These are phyloP conservation scores for Dendrostoma leiphaemia DNA, from an alignment of 2,329 filamentous ascomycete species.

Conservation along the genomic window DNA sequence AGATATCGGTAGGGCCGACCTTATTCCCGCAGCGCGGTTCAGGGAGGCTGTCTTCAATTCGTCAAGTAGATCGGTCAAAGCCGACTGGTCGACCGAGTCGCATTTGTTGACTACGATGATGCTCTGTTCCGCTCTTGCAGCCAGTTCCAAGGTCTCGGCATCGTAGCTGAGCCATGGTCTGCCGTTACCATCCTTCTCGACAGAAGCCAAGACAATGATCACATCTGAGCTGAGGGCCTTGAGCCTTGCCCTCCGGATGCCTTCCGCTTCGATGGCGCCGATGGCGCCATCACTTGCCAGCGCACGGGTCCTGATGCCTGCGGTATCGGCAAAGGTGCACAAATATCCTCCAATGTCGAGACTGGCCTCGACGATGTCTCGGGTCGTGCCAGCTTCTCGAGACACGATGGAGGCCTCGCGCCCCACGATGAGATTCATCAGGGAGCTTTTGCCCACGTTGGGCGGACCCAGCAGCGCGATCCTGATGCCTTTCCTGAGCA, in stretches of 20 bases:
- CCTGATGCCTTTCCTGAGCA: constrained; percentile 80
- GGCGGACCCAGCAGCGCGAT: constrained; percentile 87
- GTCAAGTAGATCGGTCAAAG: constrained; percentile 36
- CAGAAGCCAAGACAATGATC: constrained; percentile 74
- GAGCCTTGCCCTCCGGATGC: constrained; percentile 80
- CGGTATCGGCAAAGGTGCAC: constrained; percentile 93
- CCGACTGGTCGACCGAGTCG: constrained; percentile 42
- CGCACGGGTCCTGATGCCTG: constrained; percentile 66
- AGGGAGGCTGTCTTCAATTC: constrained; percentile 40
- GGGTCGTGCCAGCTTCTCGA: constrained; percentile 85
- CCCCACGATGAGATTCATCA: constrained; percentile 87
- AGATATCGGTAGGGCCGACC: constrained; percentile 62
- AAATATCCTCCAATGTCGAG: constrained; percentile 88
- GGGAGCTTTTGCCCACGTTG: constrained; percentile 91
- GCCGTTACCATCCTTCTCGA: constrained; percentile 50
- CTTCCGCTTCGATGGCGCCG: constrained; percentile 80
- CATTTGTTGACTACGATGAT: constrained; percentile 64
- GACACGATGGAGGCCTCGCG: constrained; percentile 95
- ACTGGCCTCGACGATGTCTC: constrained; percentile 89
- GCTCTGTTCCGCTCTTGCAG: constrained; percentile 43
- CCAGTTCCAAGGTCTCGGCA: constrained; percentile 53
- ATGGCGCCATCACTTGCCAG: constrained; percentile 39
- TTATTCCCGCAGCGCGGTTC: constrained; percentile 30
- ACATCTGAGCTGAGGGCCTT: constrained; percentile 83
- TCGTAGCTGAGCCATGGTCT: constrained; percentile 48